A percentile compares a stretch with the other conserved stretches of the same genome.
These are phyloP conservation scores for Saururus chinensis DNA, from an alignment of 164 flowering plant species.

Conservation along the genomic window DNA sequence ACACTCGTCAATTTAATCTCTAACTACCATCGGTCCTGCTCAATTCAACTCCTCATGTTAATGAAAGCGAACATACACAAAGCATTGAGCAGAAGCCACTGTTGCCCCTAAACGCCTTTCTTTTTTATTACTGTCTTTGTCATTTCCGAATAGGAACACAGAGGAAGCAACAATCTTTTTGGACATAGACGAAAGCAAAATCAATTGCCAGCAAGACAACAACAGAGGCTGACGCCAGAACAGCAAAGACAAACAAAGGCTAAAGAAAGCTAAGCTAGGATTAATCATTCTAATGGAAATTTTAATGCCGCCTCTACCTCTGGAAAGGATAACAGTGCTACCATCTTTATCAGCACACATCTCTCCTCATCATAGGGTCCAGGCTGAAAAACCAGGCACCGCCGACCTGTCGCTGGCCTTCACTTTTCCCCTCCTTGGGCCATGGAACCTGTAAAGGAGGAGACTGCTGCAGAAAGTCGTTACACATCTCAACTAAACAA, in stretches of 20 bases:
- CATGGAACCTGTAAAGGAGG: constrained; percentile 41
- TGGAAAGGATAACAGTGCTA: constrained; percentile 9
- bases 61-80: no score
- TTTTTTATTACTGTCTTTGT: no score
- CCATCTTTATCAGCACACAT: constrained; percentile 6
- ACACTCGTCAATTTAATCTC: neutral
- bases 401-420: constrained; percentile 6
- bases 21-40: neutral
- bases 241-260: neutral
- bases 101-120: no score
- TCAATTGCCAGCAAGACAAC: no score
- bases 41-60: no score
- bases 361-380: constrained; percentile 17
- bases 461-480: constrained; percentile 22
- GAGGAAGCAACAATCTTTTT: no score
- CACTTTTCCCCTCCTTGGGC: constrained; percentile 1
- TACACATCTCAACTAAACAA: constrained; percentile 9
- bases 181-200: no score
- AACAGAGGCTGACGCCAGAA: no score
- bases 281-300: neutral
- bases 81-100: no score
- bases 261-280: no score
- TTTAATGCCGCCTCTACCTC: constrained; percentile 3
- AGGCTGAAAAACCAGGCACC: constrained; percentile 15
- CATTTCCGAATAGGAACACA: no score